Evolutionary conservation across 1,284 basidiomycete species (phyloP).

Genomic region (Boletus semigastroideus): DNA sequence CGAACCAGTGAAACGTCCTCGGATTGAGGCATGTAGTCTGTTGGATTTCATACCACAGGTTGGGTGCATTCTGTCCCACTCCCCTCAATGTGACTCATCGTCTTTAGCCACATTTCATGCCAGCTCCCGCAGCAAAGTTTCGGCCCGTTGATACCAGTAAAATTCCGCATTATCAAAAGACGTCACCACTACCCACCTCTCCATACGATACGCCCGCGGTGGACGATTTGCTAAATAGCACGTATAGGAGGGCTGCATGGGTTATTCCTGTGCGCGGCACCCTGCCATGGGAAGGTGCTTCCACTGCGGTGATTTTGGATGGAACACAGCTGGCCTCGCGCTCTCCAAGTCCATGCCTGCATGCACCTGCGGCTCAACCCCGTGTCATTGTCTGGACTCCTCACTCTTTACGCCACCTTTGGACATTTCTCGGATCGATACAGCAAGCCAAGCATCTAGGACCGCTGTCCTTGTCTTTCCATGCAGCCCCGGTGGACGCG

Average conservation of each 20-base stretch:
- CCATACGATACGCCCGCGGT: conserved; percentile 41
- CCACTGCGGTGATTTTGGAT: conserved; percentile 43
- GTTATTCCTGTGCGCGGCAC: conserved; percentile 60
- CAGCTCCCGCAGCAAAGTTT: conserved; percentile 19
- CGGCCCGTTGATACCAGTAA: conserved; percentile 18
- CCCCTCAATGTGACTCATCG: conserved; percentile 10
- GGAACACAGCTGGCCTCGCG: conserved; percentile 14
- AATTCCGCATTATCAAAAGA: conserved; percentile 25
- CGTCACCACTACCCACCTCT: conserved; percentile 38
- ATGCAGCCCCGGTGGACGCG: conserved; percentile 32
- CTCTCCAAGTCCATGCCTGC: conserved; percentile 17
- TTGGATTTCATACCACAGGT: conserved; percentile 30
- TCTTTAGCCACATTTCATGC: conserved; percentile 32
- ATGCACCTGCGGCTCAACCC: conserved; percentile 14
- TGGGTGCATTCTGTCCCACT: conserved; percentile 1
- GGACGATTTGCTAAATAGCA: conserved; percentile 26
- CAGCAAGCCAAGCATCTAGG: conserved; percentile 43
- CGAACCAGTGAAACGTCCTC: conserved; percentile 18
- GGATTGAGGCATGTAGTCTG: conserved; percentile 19
- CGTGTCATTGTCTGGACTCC: conserved; percentile 51
- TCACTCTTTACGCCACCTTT: conserved; percentile 45
- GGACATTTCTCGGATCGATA: conserved; percentile 50
- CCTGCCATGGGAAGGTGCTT: conserved; percentile 50
- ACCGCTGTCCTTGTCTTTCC: conserved; percentile 53
- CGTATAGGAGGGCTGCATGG: conserved; percentile 53